These are phyloP conservation scores for Trametes punicea DNA, from an alignment of 768 basidiomycete species.

Conservation along the genomic window DNA sequence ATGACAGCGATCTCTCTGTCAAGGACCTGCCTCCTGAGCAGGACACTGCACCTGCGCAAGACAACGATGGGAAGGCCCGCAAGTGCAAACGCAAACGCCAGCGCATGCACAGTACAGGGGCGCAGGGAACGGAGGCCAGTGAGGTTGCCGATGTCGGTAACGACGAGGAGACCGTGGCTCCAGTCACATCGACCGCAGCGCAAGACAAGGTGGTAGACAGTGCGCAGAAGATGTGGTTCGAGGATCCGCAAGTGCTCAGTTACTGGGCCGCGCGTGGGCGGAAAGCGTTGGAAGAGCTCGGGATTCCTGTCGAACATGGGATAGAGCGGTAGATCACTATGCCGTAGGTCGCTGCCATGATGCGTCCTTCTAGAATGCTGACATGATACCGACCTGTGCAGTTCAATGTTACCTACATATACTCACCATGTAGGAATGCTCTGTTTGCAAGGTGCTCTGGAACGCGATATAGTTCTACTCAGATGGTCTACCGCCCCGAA, in stretches of 20 bases:
- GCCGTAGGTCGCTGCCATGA: neutral
- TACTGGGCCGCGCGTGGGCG: constrained; percentile 56
- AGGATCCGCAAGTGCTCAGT: constrained; percentile 36
- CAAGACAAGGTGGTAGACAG: neutral
- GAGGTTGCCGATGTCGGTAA: constrained; percentile 8
- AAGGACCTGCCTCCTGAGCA: neutral
- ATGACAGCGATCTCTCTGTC: constrained; percentile 5
- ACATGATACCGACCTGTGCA: neutral
- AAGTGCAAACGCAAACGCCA: constrained; percentile 11
- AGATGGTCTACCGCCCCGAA: too few relatives aligned
- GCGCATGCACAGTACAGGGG: constrained; percentile 1
- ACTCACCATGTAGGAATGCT: neutral
- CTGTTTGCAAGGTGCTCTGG: neutral
- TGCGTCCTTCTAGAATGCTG: neutral
- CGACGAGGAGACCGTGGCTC: constrained; percentile 5
- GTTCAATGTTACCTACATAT: neutral
- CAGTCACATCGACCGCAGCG: neutral
- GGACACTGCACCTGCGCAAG: neutral
- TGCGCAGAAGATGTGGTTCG: constrained; percentile 47
- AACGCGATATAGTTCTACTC: neutral
- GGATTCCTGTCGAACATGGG: constrained; percentile 46
- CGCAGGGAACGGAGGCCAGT: neutral
- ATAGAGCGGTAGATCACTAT: constrained; percentile 22
- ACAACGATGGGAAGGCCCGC: neutral
- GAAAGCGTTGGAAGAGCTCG: constrained; percentile 44